Percentiles rank a stretch among this genome's conserved stretches.
Evolutionary conservation across 202 grass and related monocot species (phyloP).

Genomic region (Carex arenaria): DNA sequence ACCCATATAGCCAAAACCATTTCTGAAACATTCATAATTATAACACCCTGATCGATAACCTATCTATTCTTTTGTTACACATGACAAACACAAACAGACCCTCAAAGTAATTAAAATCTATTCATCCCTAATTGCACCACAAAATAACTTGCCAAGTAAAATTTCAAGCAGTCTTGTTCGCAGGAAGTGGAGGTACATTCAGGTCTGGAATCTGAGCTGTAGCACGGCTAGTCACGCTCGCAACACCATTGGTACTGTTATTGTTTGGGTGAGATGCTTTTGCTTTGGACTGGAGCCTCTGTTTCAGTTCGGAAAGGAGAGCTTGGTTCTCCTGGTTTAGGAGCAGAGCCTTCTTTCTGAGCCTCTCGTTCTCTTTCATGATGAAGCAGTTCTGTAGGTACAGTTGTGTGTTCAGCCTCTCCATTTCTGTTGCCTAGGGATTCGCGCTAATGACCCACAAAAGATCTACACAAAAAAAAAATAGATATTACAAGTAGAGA

Average conservation of each 20-base stretch:
- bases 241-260: constrained; percentile 2
- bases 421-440: constrained; percentile 31
- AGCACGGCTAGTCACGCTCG: constrained; percentile 12
- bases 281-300: constrained; percentile 44
- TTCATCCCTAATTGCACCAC: constrained; percentile 26
- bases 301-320: constrained; percentile 69
- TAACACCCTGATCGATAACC: neutral
- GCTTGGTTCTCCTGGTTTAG: constrained; percentile 73
- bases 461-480: neutral
- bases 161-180: constrained; percentile 27
- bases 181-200: constrained; percentile 37
- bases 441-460: neutral
- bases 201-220: constrained; percentile 43
- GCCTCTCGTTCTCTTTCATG: constrained; percentile 78
- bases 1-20: constrained; percentile 24
- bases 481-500: neutral
- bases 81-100: neutral
- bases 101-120: neutral
- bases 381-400: constrained; percentile 85
- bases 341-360: constrained; percentile 62
- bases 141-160: neutral
- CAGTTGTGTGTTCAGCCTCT: constrained; percentile 60
- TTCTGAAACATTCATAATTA: constrained; percentile 8
- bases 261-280: neutral
- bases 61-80: constrained; percentile 17